Percentiles rank a stretch among this genome's conserved stretches.
Conservation (phyloP, 805 yeast species). For the Metschnikowia lachancei region DNA sequence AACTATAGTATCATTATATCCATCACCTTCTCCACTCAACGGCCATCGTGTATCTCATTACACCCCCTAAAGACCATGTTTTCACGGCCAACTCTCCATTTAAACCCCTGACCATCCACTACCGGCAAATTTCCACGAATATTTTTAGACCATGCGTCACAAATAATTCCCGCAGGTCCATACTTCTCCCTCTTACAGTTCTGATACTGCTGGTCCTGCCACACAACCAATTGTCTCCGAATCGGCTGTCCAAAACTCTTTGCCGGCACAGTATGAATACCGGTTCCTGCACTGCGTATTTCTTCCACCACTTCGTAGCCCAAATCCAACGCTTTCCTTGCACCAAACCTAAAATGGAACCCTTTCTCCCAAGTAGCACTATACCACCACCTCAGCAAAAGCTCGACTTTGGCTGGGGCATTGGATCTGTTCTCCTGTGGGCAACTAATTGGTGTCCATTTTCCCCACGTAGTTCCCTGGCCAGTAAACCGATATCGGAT, state of each 20-base stretch:
- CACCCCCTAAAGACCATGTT: too few relatives aligned
- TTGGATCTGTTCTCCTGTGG: background rate
- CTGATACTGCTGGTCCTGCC: conserved; percentile 5
- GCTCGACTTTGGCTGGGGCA: background rate
- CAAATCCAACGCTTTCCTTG: background rate
- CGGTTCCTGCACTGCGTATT: background rate
- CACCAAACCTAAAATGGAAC: background rate
- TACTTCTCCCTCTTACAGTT: background rate
- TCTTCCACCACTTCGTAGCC: background rate
- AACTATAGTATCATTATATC: too few relatives aligned
- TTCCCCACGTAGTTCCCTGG: background rate
- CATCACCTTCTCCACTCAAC: too few relatives aligned
- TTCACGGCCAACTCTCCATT: too few relatives aligned
- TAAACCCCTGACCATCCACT: too few relatives aligned
- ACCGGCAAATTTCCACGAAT: too few relatives aligned
- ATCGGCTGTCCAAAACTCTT: conserved; percentile 2
- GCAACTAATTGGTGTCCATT: background rate
- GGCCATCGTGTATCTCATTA: too few relatives aligned
- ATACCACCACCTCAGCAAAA: conserved; percentile 2
- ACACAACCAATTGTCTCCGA: conserved; percentile 1
- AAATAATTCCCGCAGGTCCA: too few relatives aligned
- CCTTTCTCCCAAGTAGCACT: conserved; percentile 4
- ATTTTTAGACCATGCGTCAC: too few relatives aligned
- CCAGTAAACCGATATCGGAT: background rate
- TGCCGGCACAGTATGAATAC: background rate